Conservation (phyloP, 352 stramenopile genomes). For the Phytophthora syringae region DNA sequence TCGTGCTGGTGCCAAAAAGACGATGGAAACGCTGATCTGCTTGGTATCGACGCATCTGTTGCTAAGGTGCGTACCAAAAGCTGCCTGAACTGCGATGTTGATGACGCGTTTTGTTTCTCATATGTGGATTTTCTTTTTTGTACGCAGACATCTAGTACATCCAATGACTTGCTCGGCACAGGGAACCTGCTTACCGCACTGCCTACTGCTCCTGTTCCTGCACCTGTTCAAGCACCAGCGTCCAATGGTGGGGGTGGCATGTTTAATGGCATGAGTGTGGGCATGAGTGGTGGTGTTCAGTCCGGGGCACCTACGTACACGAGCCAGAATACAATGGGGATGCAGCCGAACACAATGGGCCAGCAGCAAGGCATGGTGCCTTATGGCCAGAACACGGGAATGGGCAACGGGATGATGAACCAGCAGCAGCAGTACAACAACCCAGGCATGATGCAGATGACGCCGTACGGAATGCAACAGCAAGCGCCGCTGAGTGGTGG, state of each 20-base stretch:
- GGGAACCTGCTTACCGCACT: slow-evolving; percentile 52
- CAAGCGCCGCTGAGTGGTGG: slow-evolving; percentile 53
- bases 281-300: slow-evolving; percentile 38
- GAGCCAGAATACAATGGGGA: slow-evolving; percentile 45
- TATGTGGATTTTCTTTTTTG: neutral
- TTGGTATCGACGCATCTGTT: slow-evolving; percentile 55
- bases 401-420: slow-evolving; percentile 48
- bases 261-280: slow-evolving; percentile 76
- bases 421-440: slow-evolving; percentile 56
- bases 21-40: slow-evolving; percentile 58
- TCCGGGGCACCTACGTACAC: slow-evolving; percentile 43
- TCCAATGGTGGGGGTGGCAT: slow-evolving; percentile 41
- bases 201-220: slow-evolving; percentile 45
- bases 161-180: slow-evolving; percentile 57
- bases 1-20: slow-evolving; percentile 58
- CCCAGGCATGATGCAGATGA: slow-evolving; percentile 77
- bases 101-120: slow-evolving; percentile 18
- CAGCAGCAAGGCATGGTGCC: slow-evolving; percentile 42
- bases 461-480: slow-evolving; percentile 72
- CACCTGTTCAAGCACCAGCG: slow-evolving; percentile 26
- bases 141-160: slow-evolving; percentile 32
- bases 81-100: slow-evolving; percentile 1
- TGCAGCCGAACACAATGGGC: slow-evolving; percentile 27
- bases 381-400: slow-evolving; percentile 39
- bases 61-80: slow-evolving; percentile 33